A percentile compares a stretch with the other conserved stretches of the same genome.
phyloP scores from a whole-genome alignment of 345 rosid genomes.

The Salix viminalis region DNA sequence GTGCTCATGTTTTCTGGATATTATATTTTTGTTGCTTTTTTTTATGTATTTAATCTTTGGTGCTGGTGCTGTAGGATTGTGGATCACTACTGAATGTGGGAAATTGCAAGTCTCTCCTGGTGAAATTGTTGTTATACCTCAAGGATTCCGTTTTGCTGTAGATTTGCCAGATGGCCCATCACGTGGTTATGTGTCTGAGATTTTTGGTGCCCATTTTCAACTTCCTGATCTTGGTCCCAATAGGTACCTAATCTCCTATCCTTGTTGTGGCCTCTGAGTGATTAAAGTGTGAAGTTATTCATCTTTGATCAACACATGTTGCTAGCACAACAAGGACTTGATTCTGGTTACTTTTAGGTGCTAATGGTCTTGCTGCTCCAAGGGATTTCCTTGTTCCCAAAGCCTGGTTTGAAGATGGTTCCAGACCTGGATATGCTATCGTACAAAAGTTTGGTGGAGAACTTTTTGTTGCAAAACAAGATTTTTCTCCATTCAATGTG shows the following conservation, averaged over 20 bases:
- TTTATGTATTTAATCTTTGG: too few relatives aligned
- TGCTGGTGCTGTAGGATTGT: conserved; percentile 49
- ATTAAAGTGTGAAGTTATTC: not conserved
- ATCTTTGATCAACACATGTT: not conserved
- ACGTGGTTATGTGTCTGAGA: conserved; percentile 86
- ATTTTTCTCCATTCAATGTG: conserved; percentile 93
- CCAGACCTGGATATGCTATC: conserved; percentile 60
- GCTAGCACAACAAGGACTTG: not conserved
- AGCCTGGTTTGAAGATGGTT: conserved; percentile 74
- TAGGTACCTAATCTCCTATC: conserved; percentile 49
- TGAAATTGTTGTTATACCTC: conserved; percentile 81
- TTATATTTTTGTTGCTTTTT: too few relatives aligned
- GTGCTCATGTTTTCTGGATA: not conserved
- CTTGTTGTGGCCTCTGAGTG: not conserved
- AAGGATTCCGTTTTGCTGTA: conserved; percentile 76
- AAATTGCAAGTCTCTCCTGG: conserved; percentile 78
- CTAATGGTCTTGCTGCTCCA: conserved; percentile 93
- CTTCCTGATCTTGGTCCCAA: conserved; percentile 99
- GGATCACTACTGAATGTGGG: conserved; percentile 94
- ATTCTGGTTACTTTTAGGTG: conserved; percentile 47
- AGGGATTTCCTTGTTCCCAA: conserved; percentile 87
- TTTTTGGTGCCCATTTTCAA: conserved; percentile 90
- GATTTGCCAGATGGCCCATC: conserved; percentile 84
- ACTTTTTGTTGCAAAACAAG: conserved; percentile 81
- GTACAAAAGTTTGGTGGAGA: conserved; percentile 88